Conservation (phyloP, 2,329 filamentous ascomycete species). For the Penicillium paneum region DNA sequence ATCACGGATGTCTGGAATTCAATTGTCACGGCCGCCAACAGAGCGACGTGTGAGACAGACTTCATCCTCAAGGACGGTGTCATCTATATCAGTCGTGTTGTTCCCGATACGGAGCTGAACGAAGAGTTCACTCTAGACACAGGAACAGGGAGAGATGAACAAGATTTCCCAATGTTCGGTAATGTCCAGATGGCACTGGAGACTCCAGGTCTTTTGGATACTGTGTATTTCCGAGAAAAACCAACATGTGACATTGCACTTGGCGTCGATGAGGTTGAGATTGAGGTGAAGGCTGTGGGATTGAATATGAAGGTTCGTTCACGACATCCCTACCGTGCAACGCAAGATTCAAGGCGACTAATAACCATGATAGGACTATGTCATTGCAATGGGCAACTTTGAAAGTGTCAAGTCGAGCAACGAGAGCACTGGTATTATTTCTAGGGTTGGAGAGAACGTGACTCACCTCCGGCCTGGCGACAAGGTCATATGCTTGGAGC, state of each 20-base stretch:
- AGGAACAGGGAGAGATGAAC: background rate
- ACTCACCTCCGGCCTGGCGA: constrained; percentile 3
- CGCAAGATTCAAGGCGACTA: constrained; percentile 11
- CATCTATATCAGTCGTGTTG: background rate
- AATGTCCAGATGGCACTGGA: background rate
- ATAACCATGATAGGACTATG: constrained; percentile 27
- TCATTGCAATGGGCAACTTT: constrained; percentile 24
- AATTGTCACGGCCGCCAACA: background rate
- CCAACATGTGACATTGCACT: background rate
- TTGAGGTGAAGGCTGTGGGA: background rate
- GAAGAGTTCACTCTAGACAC: background rate
- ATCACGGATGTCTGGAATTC: background rate
- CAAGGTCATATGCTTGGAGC: constrained; percentile 4
- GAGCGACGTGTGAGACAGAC: background rate
- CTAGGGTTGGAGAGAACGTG: constrained; percentile 6
- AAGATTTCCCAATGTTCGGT: background rate
- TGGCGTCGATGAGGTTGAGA: background rate
- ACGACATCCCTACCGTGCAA: constrained; percentile 16
- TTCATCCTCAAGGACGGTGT: background rate
- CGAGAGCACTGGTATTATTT: constrained; percentile 14
- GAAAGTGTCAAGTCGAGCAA: constrained; percentile 4
- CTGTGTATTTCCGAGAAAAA: background rate
- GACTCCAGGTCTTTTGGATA: background rate
- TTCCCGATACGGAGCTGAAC: background rate
- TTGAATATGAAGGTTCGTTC: constrained; percentile 16